phyloP scores from a whole-genome alignment of 2,329 filamentous ascomycete genomes.

The Neopestalotiopsis sp. region DNA sequence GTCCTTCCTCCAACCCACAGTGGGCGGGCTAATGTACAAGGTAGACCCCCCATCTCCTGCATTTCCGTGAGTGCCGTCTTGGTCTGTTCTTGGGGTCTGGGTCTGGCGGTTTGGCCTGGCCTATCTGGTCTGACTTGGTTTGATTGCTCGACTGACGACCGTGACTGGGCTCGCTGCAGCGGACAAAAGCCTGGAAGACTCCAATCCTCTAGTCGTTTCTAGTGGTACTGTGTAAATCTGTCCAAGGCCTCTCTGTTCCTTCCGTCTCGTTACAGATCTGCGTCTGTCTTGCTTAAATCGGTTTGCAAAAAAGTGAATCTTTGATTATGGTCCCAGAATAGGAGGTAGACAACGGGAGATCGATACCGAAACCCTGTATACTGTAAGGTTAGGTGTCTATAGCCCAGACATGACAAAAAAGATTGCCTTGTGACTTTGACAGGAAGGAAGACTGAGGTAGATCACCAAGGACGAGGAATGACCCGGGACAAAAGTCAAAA shows the following conservation, averaged over 20 bases:
- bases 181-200: not conserved
- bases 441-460: not conserved
- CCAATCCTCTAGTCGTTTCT: not conserved
- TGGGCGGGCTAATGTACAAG: not conserved
- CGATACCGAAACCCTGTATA: not conserved
- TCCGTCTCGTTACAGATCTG: not conserved
- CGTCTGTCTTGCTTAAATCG: not conserved
- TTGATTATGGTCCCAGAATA: slow-evolving; percentile 1
- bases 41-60: not conserved
- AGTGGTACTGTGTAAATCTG: not conserved
- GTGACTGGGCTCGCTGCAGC: not conserved
- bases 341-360: not conserved
- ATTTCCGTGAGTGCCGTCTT: slow-evolving; percentile 1
- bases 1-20: not conserved
- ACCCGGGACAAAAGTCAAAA: not conserved
- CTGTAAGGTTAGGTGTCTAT: not conserved
- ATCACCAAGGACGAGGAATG: not conserved
- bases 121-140: no score
- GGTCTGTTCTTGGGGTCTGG: not conserved
- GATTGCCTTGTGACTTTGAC: not conserved
- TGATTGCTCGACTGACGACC: no score
- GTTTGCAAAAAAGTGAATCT: not conserved
- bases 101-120: no score
- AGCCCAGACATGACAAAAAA: not conserved
- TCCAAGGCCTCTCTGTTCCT: not conserved